phyloP scores from a whole-genome alignment of 2,329 filamentous ascomycete species.

The Pseudogymnoascus sp. region DNA sequence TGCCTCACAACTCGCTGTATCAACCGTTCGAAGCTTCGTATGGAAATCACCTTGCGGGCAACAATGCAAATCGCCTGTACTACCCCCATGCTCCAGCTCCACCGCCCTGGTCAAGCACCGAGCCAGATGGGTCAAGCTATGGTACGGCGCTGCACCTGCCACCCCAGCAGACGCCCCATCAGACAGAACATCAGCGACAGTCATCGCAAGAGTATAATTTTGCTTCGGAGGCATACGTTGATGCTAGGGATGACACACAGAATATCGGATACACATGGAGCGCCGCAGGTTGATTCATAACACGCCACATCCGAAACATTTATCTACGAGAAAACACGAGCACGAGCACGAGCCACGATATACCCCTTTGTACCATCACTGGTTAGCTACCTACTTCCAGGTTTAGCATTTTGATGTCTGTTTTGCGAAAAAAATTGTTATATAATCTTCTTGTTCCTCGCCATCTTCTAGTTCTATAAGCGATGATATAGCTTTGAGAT shows the following conservation, averaged over 20 bases:
- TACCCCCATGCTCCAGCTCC: slow-evolving; percentile 3
- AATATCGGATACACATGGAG: slow-evolving; percentile 4
- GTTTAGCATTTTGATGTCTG: not conserved
- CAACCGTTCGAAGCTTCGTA: not conserved
- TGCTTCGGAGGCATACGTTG: not conserved
- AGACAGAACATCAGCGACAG: not conserved
- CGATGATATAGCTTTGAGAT: slow-evolving; percentile 1
- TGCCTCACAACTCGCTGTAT: not conserved
- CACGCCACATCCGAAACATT: not conserved
- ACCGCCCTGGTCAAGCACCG: not conserved
- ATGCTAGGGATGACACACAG: not conserved
- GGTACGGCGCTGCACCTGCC: not conserved
- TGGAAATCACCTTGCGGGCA: not conserved
- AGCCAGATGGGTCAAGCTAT: not conserved
- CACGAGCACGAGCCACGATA: not conserved
- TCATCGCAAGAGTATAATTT: not conserved
- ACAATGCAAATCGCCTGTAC: not conserved
- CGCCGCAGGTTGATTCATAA: not conserved
- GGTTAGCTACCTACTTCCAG: not conserved
- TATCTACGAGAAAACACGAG: not conserved
- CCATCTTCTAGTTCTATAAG: not conserved
- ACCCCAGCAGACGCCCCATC: not conserved
- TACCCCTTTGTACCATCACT: not conserved
- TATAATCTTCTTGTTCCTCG: not conserved
- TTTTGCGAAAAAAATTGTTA: not conserved